These are phyloP conservation scores for Amaranthus hypochondriacus DNA, from an alignment of 148 eudicot species.

Conservation along the genomic window DNA sequence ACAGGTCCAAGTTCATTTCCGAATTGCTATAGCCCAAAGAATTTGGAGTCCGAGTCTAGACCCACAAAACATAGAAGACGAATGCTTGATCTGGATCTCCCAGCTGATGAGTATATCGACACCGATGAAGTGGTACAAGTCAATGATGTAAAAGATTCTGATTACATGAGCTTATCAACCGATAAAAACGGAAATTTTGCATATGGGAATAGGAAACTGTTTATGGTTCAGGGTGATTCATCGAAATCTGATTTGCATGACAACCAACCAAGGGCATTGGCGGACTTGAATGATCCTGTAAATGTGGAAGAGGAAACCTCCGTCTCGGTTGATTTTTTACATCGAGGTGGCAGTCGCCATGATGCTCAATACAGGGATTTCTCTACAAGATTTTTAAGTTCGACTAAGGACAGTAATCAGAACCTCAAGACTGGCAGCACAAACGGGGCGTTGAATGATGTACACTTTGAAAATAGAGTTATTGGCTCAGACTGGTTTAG, in stretches of 20 bases:
- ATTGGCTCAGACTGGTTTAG: conserved; percentile 43
- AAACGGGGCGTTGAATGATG: conserved; percentile 30
- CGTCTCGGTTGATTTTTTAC: conserved; percentile 33
- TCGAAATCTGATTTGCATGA: conserved; percentile 28
- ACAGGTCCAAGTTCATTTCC: conserved; percentile 26
- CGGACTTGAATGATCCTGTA: conserved; percentile 77
- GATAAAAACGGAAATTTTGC: conserved; percentile 24
- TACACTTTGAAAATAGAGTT: conserved; percentile 29
- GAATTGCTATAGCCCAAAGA: conserved; percentile 42
- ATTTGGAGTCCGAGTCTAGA: conserved; percentile 61
- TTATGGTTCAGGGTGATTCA: conserved; percentile 25
- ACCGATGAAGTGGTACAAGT: conserved; percentile 49
- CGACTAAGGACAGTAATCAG: conserved; percentile 30
- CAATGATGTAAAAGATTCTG: conserved; percentile 23
- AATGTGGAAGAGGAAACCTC: conserved; percentile 41
- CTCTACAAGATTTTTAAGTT: conserved; percentile 29
- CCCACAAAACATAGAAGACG: conserved; percentile 68
- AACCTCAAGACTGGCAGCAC: conserved; percentile 30
- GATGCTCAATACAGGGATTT: conserved; percentile 29
- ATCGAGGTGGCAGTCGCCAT: conserved; percentile 19
- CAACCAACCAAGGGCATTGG: conserved; percentile 44
- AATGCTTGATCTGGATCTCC: conserved; percentile 70
- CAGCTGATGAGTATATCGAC: conserved; percentile 68
- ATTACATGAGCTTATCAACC: conserved; percentile 19
- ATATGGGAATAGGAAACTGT: conserved; percentile 22